Conservation (phyloP, 345 rosid genomes). For the Eucalyptus viminalis region DNA sequence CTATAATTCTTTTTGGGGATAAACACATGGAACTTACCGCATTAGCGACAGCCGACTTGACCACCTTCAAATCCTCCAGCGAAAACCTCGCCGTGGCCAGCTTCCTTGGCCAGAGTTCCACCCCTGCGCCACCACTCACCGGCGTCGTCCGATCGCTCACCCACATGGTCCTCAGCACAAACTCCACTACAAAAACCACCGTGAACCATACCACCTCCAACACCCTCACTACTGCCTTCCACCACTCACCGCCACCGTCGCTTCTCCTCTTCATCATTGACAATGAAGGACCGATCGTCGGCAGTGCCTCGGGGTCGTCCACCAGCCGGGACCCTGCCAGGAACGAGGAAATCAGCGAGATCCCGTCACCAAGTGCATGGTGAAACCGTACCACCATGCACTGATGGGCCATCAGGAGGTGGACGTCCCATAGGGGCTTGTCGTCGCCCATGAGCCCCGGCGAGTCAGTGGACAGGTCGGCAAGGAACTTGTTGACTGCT, state of each 20-base stretch:
- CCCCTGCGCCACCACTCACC: conserved; percentile 44
- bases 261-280: neutral
- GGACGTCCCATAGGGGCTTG: conserved; percentile 58
- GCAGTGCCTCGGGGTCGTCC: conserved; percentile 14
- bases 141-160: conserved; percentile 26
- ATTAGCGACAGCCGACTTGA: conserved; percentile 22
- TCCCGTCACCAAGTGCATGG: conserved; percentile 51
- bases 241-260: neutral
- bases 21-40: conserved; percentile 9
- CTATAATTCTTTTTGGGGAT: neutral
- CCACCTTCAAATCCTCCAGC: conserved; percentile 44
- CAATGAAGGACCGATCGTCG: neutral
- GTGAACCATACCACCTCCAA: conserved; percentile 22
- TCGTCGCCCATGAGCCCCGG: conserved; percentile 17
- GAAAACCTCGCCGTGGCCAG: conserved; percentile 37
- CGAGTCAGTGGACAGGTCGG: conserved; percentile 20
- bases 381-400: conserved; percentile 38
- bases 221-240: neutral
- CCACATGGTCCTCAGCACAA: conserved; percentile 12
- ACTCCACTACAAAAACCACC: conserved; percentile 16
- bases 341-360: conserved; percentile 41
- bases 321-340: conserved; percentile 23
- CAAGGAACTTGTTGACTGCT: conserved; percentile 24
- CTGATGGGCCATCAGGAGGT: conserved; percentile 14
- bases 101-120: conserved; percentile 64